Evolutionary conservation across 148 eudicot species (phyloP), one percentile per base, ranked within the genome.

Genomic region (Cornus florida): DNA sequence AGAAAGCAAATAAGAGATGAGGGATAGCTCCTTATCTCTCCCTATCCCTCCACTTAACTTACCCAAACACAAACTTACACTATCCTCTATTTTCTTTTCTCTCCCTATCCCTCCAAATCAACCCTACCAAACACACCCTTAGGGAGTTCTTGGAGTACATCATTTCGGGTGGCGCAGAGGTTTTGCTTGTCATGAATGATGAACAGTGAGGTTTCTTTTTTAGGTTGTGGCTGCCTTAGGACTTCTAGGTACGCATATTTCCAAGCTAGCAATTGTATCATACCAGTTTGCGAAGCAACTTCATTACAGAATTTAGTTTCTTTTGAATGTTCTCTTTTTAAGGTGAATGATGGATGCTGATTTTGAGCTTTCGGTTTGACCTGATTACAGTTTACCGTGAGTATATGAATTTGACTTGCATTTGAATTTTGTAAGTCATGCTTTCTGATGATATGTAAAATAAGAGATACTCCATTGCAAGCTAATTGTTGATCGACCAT

Each of bases 111-210:
- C n/a, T n/a, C n/a, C n/a, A n/a, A n/a, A n/a, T n/a, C n/a, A n/a
- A n/a, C n/a, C n/a, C n/a, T n/a, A n/a, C n/a, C n/a, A n/a, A n/a
- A n/a, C n/a, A n/a, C n/a, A n/a, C n/a, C n/a, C n/a, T n/a, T n/a
- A n/a, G 86, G 84, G 86, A 79, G n/a, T 91, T 88, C 78, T 89
- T 97, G 87, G 93, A 97, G 78, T 46, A 80, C 70, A 84, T 87
- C 19, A 82, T 87, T 32, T 67, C 67, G 75, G 80, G 33, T 68
- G 98, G 94, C 74, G 91, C 90, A 39, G 94, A 97, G 83, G 82
- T 94, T 81, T 78, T 97, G 80, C 95, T 94, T 65, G 92, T 94
- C 76, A 84, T 86, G 90, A 85, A 92, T 84, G 80, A 75, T 72
- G 75, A 88, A 68, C 77, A 79, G 71, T 76, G 86, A 83, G 69